phyloP scores from a whole-genome alignment of 2,329 filamentous ascomycete genomes.

The Nemania sp. region DNA sequence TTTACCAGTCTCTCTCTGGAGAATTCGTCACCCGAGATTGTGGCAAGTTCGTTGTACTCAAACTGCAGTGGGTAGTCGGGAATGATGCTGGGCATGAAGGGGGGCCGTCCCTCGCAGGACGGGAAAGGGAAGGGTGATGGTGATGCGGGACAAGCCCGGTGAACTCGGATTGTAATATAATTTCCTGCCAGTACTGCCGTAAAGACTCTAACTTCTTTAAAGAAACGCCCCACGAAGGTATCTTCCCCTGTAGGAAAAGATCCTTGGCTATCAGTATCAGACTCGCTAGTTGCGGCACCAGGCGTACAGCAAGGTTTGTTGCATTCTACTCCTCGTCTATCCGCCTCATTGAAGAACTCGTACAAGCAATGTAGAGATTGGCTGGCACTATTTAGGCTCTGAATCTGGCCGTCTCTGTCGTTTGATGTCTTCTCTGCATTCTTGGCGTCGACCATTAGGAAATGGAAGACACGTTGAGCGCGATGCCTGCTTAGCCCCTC shows the following conservation, averaged over 20 bases:
- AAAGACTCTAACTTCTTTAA: conserved; percentile 13
- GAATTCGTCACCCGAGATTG: conserved; percentile 3
- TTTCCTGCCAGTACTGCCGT: background rate
- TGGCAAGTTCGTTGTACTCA: conserved; percentile 19
- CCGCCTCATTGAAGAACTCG: conserved; percentile 23
- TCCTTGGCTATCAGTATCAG: background rate
- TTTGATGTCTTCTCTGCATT: background rate
- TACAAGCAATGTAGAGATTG: conserved; percentile 21
- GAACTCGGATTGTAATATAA: conserved; percentile 22
- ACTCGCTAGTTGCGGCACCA: background rate
- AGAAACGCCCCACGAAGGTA: conserved; percentile 18
- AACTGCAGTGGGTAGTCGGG: conserved; percentile 29
- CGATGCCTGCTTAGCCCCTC: conserved; percentile 6
- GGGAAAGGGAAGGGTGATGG: conserved; percentile 15
- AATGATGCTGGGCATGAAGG: conserved; percentile 7
- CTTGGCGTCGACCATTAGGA: conserved; percentile 11
- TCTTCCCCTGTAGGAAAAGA: background rate
- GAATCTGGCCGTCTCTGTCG: background rate
- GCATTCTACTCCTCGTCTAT: conserved; percentile 16
- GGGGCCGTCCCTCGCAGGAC: conserved; percentile 10
- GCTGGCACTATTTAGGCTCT: conserved; percentile 15
- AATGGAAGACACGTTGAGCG: conserved; percentile 18
- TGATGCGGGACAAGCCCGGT: conserved; percentile 25
- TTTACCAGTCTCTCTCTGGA: conserved; percentile 14
- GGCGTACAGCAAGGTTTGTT: conserved; percentile 17